Percentiles rank a stretch among this genome's conserved stretches.
phyloP scores from a whole-genome alignment of 2,329 filamentous ascomycete genomes.

The Sporothrix globosa region DNA sequence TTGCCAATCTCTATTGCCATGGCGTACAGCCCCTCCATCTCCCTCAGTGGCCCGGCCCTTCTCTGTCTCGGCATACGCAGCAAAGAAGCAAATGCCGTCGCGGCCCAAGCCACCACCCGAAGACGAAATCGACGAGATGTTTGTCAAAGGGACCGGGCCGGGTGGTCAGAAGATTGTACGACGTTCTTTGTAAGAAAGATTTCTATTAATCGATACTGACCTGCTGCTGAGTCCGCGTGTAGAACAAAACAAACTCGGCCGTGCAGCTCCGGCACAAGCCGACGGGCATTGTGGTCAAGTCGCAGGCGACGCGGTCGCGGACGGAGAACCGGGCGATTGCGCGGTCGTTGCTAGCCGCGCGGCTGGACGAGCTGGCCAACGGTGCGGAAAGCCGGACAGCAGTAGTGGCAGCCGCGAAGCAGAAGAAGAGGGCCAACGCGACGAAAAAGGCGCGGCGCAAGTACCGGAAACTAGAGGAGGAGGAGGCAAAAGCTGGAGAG shows the following conservation, averaged over 20 bases:
- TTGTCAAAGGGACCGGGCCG: constrained; percentile 88
- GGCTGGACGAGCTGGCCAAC: constrained; percentile 71
- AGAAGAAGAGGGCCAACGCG: constrained; percentile 72
- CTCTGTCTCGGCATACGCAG: background rate
- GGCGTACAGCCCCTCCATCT: no score
- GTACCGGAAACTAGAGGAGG: constrained; percentile 65
- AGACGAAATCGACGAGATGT: constrained; percentile 77
- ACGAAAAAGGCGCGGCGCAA: constrained; percentile 83
- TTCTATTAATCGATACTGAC: no score
- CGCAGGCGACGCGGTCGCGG: constrained; percentile 84
- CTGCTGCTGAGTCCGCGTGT: background rate
- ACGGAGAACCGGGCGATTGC: constrained; percentile 87
- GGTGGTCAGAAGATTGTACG: constrained; percentile 90
- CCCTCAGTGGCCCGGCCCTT: background rate
- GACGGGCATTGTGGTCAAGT: constrained; percentile 91
- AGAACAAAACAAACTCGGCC: constrained; percentile 96
- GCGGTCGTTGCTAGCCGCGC: constrained; percentile 73
- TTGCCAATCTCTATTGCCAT: background rate
- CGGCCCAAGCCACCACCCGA: constrained; percentile 74
- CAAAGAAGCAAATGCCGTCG: constrained; percentile 62
- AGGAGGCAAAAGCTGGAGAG: constrained; percentile 37
- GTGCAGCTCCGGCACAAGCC: constrained; percentile 90
- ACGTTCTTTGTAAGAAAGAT: no score
- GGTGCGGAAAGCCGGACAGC: constrained; percentile 70
- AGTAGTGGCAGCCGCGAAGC: constrained; percentile 65